Evolutionary conservation across 805 yeast genomes (phyloP), one percentile per base, ranked within the genome.

Genomic region (Barnettozyma vustinii): DNA sequence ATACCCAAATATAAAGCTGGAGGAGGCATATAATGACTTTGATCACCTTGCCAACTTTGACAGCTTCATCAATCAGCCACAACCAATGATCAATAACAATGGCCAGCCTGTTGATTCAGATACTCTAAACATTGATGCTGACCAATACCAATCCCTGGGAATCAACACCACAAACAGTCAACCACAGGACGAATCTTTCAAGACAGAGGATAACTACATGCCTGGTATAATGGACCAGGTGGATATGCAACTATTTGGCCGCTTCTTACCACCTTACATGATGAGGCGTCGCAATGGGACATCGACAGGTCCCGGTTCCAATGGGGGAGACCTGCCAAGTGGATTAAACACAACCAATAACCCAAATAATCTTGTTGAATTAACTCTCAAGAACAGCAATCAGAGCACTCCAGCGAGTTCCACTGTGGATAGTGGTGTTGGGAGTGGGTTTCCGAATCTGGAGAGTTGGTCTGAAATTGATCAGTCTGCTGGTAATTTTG

Each of bases 221-320:
- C 88, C 94, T 1, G 94, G 96, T 5, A 83, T 87, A 40, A 84
- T 89, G 73, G 96, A 89, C 63, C 86, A 84, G 55, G 66, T 89
- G 42, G 97, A 89, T 62, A 80, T 87, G 60, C 91, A 87, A 60
- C 75, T 89, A 18, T 89, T 89, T 70, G 97, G 96, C 1, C 70
- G 87, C 37, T 83, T 85, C 54, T 62, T 87, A 44, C 96, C 96
- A 2, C 94, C 96, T 3, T 87, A 86, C 61, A 87, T 87, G 95
- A 71, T 82, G 40, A 66, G 67, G 46, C 55, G 62, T 33, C 56
- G 65, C 20, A 52, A 52, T 47, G 61, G 61, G 20, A 46, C 55
- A 9, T 16, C 18, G 1, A 44, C 41, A 5, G 63, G 62, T 2
- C 63, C 63, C 1, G 64, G 63, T 42, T 53, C 61, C 2, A 57